Base-by-base conservation (phyloP, 169 alveolate genomes). In the Plasmodium coatneyi region DNA sequence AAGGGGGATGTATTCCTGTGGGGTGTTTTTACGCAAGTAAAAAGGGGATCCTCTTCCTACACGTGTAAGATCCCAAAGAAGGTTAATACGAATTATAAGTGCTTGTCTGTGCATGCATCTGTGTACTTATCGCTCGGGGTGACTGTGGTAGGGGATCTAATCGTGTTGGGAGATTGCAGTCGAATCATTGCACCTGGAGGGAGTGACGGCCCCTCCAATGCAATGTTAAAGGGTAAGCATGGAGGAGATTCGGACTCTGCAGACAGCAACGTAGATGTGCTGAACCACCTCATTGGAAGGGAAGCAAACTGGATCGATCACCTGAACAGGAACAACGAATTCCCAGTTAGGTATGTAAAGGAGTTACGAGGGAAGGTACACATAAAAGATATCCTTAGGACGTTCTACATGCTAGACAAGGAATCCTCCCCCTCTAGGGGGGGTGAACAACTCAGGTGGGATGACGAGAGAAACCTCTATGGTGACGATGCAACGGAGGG, bases 1-100 rank as follows among this genome's bases (percentile, higher is more conserved):
- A 49, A 80, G 56, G 97, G 97, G 22, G 97, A 96, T 89, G 97
- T 98, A 41, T 96, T 82, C 56, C 93, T 92, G n/a, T 96, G 97
- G 97, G 97, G 97, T 1, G 82, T 80, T 16, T 84, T 92, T 30
- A 56, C 87, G 36, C 84, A 95, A 5, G 25, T 71, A 60, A 78
- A 46, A 32, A 76, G 36, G 10, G 71, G 43, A 9, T 43, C 28
- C n/a, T 30, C 46, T 46, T 52, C 60, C n/a, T 89, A 89, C 16
- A 79, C 52, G 2, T 89, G 74, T 28, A 89, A 89, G 49, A 14
- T 41, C 5, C 94, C 94, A 0, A 89, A 89, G 41, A 80, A 43
- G 39, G 49, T 89, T 19, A 89, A 89, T 46, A 80, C 81, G 9
- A 56, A 89, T 71, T 89, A 36, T 80, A 89, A 89, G 19, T 89